Evolutionary conservation across 768 basidiomycete genomes (phyloP), one percentile per base, ranked within the genome.

Genomic region (Amanita muscaria): DNA sequence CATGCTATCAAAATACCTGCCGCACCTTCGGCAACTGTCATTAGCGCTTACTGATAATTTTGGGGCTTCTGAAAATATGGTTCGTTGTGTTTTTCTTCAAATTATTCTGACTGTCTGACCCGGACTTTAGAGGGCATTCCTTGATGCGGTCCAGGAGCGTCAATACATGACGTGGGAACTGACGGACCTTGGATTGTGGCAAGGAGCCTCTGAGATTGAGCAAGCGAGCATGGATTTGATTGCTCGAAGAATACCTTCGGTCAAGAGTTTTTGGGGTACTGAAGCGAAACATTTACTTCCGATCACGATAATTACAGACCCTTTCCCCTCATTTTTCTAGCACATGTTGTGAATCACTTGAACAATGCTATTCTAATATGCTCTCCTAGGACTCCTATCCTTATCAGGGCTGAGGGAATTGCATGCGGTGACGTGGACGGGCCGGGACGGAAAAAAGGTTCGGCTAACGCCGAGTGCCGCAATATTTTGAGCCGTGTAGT

Each of bases 171-270:
- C 59, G 24, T 71, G 69, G 67, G 58, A 59, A 12, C 53, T 69
- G 12, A 51, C 57, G 36, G 63, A 68, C 46, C 50, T 71, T 16
- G 61, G 59, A 7, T 55, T 71, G 14, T 67, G 63, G 62, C 58
- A 63, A 34, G 59, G 61, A 16, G 68, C 64, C 3, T 47, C 51
- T 6, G 53, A 57, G 22, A 23, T 64, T 23, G 67, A 68, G 44
- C 38, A 37, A 1, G 56, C 57, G 11, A 59, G 55, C 11, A 63
- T 69, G 64, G 24, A 47, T 7, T 50, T 59, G 1, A 49, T 67
- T 21, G 58, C 59, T 2, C 49, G 41, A 5, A 48, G 58, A 48
- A 65, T 69, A 24, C 69, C 68, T 3, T 63, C 61, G 22, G 39
- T 70, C 5, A 44, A 38, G 3, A 64, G 60, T 37, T 65, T 67